phyloP scores from a whole-genome alignment of 2,329 filamentous ascomycete species.

The Moelleriella libera region DNA sequence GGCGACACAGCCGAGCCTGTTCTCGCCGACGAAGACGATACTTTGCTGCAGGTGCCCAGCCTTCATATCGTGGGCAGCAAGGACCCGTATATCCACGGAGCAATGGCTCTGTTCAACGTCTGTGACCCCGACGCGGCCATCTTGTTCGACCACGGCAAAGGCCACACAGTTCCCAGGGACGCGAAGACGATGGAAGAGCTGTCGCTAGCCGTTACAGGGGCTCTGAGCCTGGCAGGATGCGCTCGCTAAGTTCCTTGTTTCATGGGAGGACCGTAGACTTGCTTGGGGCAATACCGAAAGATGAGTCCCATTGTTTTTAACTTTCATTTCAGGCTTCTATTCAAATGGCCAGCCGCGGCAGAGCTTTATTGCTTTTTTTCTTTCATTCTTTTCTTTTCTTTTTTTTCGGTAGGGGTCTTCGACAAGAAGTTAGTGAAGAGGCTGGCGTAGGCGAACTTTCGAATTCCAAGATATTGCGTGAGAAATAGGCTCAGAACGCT shows the following conservation, averaged over 20 bases:
- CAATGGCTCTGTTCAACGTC: constrained; percentile 43
- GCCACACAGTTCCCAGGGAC: constrained; percentile 43
- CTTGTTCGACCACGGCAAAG: constrained; percentile 49
- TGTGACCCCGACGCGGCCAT: constrained; percentile 42
- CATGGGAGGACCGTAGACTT: not conserved
- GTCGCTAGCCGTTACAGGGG: not conserved
- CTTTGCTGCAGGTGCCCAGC: constrained; percentile 32
- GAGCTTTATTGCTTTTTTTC: too few relatives aligned
- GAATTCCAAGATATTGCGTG: too few relatives aligned
- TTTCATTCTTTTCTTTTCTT: too few relatives aligned
- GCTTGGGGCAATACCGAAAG: too few relatives aligned
- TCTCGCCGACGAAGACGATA: constrained; percentile 28
- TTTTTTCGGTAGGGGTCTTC: too few relatives aligned
- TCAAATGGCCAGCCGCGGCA: too few relatives aligned
- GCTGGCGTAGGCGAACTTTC: too few relatives aligned
- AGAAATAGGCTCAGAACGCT: too few relatives aligned
- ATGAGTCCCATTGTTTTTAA: too few relatives aligned
- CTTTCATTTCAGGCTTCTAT: too few relatives aligned
- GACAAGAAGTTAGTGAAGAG: too few relatives aligned
- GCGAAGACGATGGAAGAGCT: constrained; percentile 28
- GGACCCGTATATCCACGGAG: constrained; percentile 44
- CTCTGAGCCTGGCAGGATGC: not conserved
- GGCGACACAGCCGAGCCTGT: constrained; percentile 19
- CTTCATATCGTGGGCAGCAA: constrained; percentile 34
- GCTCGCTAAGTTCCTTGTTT: not conserved